A percentile compares a stretch with the other conserved stretches of the same genome.
These are phyloP conservation scores for Aleurites moluccanus DNA, from an alignment of 441 rosid genomes.

Conservation along the genomic window DNA sequence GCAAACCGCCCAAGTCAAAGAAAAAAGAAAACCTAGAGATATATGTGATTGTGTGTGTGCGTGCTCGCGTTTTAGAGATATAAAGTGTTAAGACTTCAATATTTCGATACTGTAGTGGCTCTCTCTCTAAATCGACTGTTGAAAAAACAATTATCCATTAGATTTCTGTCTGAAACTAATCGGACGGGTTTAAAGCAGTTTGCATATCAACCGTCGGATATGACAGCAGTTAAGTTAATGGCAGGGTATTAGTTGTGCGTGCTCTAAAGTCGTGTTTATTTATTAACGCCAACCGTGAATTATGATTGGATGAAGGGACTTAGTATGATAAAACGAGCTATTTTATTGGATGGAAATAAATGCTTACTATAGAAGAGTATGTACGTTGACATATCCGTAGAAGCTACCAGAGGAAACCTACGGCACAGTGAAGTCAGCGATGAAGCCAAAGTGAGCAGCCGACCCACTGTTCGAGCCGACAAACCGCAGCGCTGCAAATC, in stretches of 20 bases:
- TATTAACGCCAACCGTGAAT: too few species aligned
- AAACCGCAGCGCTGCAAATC: too few species aligned
- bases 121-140: neutral
- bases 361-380: neutral
- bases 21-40: neutral
- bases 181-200: neutral
- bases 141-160: neutral
- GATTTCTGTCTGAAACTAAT: neutral
- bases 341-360: conserved; percentile 1
- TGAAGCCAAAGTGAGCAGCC: too few species aligned
- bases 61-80: neutral
- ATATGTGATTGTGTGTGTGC: neutral
- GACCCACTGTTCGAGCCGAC: neutral
- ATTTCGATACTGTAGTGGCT: neutral
- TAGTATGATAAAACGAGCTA: neutral
- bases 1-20: neutral
- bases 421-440: too few species aligned
- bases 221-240: neutral
- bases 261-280: neutral
- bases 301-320: neutral
- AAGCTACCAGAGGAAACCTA: neutral
- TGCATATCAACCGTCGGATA: conserved; percentile 7
- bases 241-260: neutral
- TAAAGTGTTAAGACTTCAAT: neutral
- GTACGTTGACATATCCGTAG: neutral